These are phyloP conservation scores for Cenchrus fungigraminus DNA, from an alignment of 176 grass and related monocot genomes.

Conservation along the genomic window DNA sequence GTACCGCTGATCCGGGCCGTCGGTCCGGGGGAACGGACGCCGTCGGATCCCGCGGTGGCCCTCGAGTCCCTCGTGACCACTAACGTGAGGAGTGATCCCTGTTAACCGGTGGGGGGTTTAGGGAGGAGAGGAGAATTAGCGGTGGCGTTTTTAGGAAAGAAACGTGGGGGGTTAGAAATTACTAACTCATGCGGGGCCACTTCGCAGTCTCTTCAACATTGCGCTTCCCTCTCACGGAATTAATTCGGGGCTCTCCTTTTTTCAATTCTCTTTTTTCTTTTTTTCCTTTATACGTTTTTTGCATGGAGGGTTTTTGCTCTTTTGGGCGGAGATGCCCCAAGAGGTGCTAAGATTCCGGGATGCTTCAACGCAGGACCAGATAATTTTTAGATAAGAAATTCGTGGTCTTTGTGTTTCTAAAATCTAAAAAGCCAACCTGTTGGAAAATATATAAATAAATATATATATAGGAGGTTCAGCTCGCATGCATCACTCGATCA, in stretches of 20 bases:
- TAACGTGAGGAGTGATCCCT: slow-evolving; percentile 50
- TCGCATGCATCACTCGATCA: background rate
- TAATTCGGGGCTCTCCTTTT: slow-evolving; percentile 40
- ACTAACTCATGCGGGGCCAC: slow-evolving; percentile 12
- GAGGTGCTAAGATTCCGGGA: slow-evolving; percentile 54
- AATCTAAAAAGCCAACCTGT: background rate
- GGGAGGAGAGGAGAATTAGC: slow-evolving; percentile 39
- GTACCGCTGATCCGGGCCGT: slow-evolving; percentile 21
- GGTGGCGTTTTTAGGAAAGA: slow-evolving; percentile 46
- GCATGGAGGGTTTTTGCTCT: slow-evolving; percentile 25
- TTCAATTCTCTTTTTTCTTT: background rate
- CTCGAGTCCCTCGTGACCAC: slow-evolving; percentile 60
- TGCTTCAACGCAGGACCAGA: slow-evolving; percentile 45
- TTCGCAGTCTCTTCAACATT: background rate
- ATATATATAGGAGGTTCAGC: background rate
- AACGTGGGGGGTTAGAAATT: slow-evolving; percentile 28
- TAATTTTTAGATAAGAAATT: slow-evolving; percentile 77
- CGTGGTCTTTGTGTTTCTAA: slow-evolving; percentile 40
- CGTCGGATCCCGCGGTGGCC: slow-evolving; percentile 50
- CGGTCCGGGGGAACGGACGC: background rate
- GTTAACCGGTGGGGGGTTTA: slow-evolving; percentile 39
- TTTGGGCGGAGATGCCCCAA: slow-evolving; percentile 33
- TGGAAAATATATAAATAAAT: background rate
- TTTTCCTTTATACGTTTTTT: background rate
- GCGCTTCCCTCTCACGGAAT: background rate